Evolutionary conservation across 108 stramenopile genomes (phyloP).

Genomic region (Pseudonitzschia delicatissima): DNA sequence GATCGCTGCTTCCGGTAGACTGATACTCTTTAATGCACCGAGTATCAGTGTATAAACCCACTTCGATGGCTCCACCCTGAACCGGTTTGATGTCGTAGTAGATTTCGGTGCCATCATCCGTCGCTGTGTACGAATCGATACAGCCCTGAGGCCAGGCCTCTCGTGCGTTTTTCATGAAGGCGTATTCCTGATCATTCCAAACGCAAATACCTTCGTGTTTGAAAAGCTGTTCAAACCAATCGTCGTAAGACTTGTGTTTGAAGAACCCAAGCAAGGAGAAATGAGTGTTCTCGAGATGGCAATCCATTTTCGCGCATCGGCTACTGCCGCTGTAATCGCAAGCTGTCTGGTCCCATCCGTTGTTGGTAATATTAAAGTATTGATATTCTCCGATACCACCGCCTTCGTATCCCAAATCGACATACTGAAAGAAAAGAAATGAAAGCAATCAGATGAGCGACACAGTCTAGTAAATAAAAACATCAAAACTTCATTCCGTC

Average conservation of each 20-base stretch:
- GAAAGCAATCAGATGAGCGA: background rate
- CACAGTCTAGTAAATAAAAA: background rate
- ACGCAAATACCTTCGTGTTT: constrained; percentile 61
- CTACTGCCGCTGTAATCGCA: constrained; percentile 29
- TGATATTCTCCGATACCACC: constrained; percentile 52
- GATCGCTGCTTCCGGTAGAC: background rate
- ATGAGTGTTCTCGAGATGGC: constrained; percentile 43
- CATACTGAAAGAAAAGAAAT: constrained; percentile 32
- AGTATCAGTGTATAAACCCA: constrained; percentile 57
- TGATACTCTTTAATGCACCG: constrained; percentile 43
- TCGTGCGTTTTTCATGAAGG: constrained; percentile 38
- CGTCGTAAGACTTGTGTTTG: constrained; percentile 47
- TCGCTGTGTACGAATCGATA: background rate
- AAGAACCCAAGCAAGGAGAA: constrained; percentile 58
- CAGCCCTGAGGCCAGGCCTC: constrained; percentile 39
- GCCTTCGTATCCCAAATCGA: constrained; percentile 49
- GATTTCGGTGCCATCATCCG: constrained; percentile 23
- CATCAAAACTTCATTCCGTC: too few relatives aligned
- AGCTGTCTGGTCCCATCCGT: constrained; percentile 36
- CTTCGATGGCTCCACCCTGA: constrained; percentile 30
- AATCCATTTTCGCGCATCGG: constrained; percentile 64
- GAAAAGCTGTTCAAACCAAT: constrained; percentile 65
- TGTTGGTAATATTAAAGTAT: constrained; percentile 34
- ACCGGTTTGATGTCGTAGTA: constrained; percentile 63
- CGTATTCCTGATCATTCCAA: constrained; percentile 56